Percentiles rank a stretch among this genome's conserved stretches.
These are phyloP conservation scores for Fusarium chlamydosporum DNA, from an alignment of 2,329 filamentous ascomycete genomes.

Conservation along the genomic window DNA sequence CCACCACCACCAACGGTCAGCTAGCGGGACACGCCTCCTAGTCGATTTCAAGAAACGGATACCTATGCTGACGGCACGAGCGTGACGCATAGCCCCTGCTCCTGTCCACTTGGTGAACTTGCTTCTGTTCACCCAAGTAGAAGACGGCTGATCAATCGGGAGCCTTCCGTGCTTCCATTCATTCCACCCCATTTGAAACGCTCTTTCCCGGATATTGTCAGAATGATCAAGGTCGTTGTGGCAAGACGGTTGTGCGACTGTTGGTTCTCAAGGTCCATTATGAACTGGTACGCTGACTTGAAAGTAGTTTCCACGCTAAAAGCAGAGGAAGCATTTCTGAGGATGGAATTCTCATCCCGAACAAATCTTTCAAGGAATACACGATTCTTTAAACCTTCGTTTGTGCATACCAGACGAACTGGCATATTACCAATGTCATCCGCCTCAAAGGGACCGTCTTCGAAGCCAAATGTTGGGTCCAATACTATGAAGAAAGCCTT, in stretches of 20 bases:
- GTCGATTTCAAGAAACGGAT: neutral
- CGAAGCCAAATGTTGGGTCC: neutral
- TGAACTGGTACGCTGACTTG: neutral
- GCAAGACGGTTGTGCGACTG: rapidly evolving
- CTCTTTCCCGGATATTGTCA: neutral
- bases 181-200: neutral
- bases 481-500: neutral
- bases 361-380: too few species aligned
- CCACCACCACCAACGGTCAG: neutral
- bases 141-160: neutral
- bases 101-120: neutral
- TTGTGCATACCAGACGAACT: neutral
- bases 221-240: neutral
- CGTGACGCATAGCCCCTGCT: neutral
- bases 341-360: too few species aligned
- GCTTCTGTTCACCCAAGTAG: neutral
- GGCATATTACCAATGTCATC: neutral
- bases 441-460: neutral
- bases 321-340: too few species aligned
- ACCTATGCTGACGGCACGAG: rapidly evolving
- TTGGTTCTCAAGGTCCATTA: neutral
- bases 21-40: neutral
- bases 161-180: neutral
- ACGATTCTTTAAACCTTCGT: too few species aligned
- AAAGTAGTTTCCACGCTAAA: neutral